Evolutionary conservation across 495 filamentous ascomycete species (phyloP).

Genomic region (Aspergillus asperescens): DNA sequence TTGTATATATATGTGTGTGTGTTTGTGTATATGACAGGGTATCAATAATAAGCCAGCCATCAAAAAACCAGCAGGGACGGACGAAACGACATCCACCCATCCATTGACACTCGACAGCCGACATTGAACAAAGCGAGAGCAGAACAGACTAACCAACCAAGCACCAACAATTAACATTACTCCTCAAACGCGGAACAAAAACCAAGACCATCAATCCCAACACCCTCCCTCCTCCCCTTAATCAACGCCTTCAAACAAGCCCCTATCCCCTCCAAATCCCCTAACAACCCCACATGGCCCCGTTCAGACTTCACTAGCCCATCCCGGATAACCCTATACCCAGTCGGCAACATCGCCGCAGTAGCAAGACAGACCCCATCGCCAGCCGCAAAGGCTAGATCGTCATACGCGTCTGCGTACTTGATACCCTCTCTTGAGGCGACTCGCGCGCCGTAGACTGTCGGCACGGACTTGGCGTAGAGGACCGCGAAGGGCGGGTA

Average conservation of each 20-base stretch:
- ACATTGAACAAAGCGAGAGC: no score
- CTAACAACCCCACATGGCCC: constrained; percentile 80
- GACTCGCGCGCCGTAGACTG: constrained; percentile 74
- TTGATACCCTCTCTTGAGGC: constrained; percentile 62
- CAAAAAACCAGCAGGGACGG: no score
- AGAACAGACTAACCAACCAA: no score
- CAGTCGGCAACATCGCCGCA: constrained; percentile 79
- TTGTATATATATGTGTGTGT: no score
- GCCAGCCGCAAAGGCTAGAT: constrained; percentile 78
- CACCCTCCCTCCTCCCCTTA: constrained; percentile 61
- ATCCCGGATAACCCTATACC: constrained; percentile 65
- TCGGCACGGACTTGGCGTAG: constrained; percentile 83
- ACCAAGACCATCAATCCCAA: constrained; percentile 49
- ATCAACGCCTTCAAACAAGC: constrained; percentile 63
- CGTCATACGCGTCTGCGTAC: constrained; percentile 75
- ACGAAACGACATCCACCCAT: no score
- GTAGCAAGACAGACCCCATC: constrained; percentile 85
- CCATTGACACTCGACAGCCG: no score
- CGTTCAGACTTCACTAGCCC: constrained; percentile 74
- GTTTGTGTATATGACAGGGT: no score
- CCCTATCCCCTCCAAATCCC: constrained; percentile 79
- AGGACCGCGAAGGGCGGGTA: constrained; percentile 85
- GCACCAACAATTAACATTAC: no score
- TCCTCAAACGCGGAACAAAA: no score
- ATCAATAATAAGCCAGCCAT: no score